phyloP scores from a whole-genome alignment of 2,329 filamentous ascomycete species.

The Aspergillus fijiensis region DNA sequence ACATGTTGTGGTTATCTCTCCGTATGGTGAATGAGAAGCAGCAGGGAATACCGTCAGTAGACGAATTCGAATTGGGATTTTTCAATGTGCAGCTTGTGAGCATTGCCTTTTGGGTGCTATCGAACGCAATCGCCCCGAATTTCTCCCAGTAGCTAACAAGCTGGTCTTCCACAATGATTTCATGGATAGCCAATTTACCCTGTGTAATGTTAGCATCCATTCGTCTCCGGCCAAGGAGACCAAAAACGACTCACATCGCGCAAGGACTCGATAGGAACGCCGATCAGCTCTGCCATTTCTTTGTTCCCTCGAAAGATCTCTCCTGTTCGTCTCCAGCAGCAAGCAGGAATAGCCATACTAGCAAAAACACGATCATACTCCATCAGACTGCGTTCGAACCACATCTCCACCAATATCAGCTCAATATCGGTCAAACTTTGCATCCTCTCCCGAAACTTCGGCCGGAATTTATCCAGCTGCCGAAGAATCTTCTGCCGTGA shows the following conservation, averaged over 20 bases:
- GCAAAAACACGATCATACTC: slow-evolving; percentile 98
- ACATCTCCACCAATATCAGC: slow-evolving; percentile 95
- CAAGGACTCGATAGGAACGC: slow-evolving; percentile 84
- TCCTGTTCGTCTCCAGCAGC: slow-evolving; percentile 93
- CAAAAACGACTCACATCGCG: slow-evolving; percentile 70
- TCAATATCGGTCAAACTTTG: slow-evolving; percentile 91
- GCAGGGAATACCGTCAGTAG: slow-evolving; percentile 74
- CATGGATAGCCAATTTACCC: slow-evolving; percentile 93
- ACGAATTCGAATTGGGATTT: slow-evolving; percentile 68
- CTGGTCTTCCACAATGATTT: slow-evolving; percentile 92
- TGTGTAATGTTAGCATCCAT: slow-evolving; percentile 38
- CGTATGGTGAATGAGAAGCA: slow-evolving; percentile 98
- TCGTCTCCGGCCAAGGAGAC: background rate
- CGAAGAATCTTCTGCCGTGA: slow-evolving; percentile 89
- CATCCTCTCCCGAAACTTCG: slow-evolving; percentile 94
- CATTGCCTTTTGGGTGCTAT: slow-evolving; percentile 88
- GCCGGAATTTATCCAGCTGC: slow-evolving; percentile 88
- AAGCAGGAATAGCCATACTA: slow-evolving; percentile 97
- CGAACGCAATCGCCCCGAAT: slow-evolving; percentile 96
- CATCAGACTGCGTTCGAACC: slow-evolving; percentile 95
- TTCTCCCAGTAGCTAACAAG: slow-evolving; percentile 99
- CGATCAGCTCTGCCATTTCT: slow-evolving; percentile 96
- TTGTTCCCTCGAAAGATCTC: slow-evolving; percentile 98
- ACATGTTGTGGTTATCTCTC: slow-evolving; percentile 95
- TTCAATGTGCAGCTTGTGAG: slow-evolving; percentile 91